A percentile compares a stretch with the other conserved stretches of the same genome.
phyloP scores from a whole-genome alignment of 2,329 filamentous ascomycete genomes.

The Aspergillus nomiae region DNA sequence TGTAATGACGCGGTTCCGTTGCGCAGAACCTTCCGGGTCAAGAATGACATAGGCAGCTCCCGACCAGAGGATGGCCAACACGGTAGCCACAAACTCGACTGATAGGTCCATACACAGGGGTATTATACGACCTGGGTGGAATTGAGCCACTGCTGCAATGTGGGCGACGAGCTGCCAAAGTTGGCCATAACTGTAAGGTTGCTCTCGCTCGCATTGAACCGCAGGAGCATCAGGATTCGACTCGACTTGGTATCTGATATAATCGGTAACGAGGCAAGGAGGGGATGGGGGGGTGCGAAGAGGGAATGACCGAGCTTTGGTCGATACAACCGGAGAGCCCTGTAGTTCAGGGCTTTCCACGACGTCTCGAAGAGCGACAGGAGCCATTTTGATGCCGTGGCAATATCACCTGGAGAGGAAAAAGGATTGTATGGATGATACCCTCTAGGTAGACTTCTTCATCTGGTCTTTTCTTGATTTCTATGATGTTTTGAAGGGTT shows the following conservation, averaged over 20 bases:
- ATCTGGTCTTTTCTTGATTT: too few species aligned
- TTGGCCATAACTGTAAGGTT: background rate
- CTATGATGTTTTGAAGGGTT: background rate
- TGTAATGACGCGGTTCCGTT: conserved; percentile 4
- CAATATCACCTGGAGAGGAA: too few species aligned
- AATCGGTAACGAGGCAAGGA: background rate
- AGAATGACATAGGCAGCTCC: conserved; percentile 12
- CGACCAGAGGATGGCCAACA: conserved; percentile 10
- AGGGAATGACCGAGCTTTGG: background rate
- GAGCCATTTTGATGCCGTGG: background rate
- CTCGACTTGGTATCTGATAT: background rate
- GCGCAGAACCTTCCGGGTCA: conserved; percentile 7
- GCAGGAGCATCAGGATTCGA: background rate
- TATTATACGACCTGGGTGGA: background rate
- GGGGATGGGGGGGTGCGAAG: background rate
- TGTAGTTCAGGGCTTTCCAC: background rate
- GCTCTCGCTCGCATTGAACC: background rate
- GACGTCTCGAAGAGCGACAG: background rate
- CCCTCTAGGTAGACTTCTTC: too few species aligned
- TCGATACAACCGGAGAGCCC: background rate
- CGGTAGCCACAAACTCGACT: conserved; percentile 1
- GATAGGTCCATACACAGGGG: conserved; percentile 5
- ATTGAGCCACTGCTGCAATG: background rate
- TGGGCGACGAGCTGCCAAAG: background rate
- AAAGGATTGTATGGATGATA: too few species aligned